Conservation (phyloP, 2,329 filamentous ascomycete species). For the Drechslera avenae region DNA sequence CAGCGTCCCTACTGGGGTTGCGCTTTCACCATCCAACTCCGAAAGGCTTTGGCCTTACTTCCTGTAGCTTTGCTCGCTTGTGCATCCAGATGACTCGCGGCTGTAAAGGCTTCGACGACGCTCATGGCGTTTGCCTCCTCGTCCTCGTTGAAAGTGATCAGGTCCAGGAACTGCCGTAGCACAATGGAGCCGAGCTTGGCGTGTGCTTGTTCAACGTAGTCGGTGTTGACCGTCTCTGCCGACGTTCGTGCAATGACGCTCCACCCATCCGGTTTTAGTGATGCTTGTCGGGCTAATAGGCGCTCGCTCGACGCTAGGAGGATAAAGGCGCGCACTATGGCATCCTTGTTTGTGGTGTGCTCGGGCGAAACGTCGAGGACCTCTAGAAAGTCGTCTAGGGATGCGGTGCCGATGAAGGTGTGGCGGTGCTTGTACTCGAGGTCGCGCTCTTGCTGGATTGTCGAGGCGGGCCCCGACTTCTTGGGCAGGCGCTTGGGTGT, state of each 20-base stretch:
- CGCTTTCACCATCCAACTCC: constrained; percentile 28
- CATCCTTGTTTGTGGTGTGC: constrained; percentile 25
- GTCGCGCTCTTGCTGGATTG: constrained; percentile 29
- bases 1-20: constrained; percentile 5
- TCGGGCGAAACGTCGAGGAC: constrained; percentile 28
- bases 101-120: constrained; percentile 38
- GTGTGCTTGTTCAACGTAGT: constrained; percentile 32
- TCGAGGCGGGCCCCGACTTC: constrained; percentile 5
- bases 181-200: constrained; percentile 36
- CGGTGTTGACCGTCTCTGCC: constrained; percentile 21
- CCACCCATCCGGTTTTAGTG: constrained; percentile 29
- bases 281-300: constrained; percentile 31
- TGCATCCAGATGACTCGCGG: constrained; percentile 33
- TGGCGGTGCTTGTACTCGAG: constrained; percentile 43
- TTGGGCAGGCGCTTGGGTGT: constrained; percentile 13
- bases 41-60: constrained; percentile 33
- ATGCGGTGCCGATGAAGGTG: constrained; percentile 42
- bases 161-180: constrained; percentile 33
- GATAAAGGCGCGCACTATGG: constrained; percentile 33
- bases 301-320: constrained; percentile 36
- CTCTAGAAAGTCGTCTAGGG: constrained; percentile 37
- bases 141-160: constrained; percentile 30
- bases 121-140: constrained; percentile 23
- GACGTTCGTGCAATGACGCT: constrained; percentile 33
- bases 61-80: constrained; percentile 20